phyloP scores from a whole-genome alignment of 257 asterid genomes.

The Solanum arcanum region DNA sequence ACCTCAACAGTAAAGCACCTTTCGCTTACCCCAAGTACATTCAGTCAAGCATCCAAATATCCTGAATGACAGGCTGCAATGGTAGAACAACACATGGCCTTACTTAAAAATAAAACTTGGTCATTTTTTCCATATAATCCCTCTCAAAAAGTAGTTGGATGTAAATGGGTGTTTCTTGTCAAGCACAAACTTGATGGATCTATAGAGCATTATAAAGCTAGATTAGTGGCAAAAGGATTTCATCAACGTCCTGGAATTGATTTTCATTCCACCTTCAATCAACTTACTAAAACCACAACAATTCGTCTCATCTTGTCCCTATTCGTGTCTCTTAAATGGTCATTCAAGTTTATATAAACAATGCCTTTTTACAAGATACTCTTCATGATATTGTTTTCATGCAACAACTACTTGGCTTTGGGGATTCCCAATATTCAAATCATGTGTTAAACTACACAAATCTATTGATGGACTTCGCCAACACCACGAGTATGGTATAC shows the following conservation, averaged over 20 bases:
- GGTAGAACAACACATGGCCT: background rate
- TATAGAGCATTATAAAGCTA: background rate
- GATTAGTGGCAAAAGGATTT: background rate
- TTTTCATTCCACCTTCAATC: background rate
- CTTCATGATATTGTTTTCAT: background rate
- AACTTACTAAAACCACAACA: background rate
- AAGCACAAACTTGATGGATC: background rate
- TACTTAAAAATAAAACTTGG: background rate
- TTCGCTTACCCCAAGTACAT: background rate
- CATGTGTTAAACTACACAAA: background rate
- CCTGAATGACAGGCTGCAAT: background rate
- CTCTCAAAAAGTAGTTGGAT: background rate
- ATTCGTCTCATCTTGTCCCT: background rate
- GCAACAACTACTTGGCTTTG: background rate
- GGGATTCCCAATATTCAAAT: background rate
- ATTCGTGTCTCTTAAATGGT: background rate
- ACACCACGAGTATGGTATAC: background rate
- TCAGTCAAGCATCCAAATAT: background rate
- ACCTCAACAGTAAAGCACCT: background rate
- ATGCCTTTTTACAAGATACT: background rate
- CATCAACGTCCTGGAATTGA: background rate
- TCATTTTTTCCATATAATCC: background rate
- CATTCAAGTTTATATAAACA: background rate
- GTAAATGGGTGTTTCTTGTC: background rate
- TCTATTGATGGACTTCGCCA: background rate